phyloP scores from a whole-genome alignment of 2,329 filamentous ascomycete species.

The Alternaria ethzedia region DNA sequence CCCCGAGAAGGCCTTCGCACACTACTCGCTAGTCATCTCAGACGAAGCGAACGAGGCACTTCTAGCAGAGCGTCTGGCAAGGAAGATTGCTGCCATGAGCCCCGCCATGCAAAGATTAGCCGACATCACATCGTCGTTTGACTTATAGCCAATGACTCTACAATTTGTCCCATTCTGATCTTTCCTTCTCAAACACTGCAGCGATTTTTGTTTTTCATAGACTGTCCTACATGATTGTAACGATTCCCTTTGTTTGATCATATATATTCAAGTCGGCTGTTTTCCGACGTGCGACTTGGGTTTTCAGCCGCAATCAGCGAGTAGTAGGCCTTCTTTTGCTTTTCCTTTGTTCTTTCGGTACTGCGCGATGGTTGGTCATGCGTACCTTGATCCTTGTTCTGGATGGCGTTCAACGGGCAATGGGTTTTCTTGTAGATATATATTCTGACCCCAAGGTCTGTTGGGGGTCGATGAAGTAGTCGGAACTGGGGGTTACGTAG shows the following conservation, averaged over 20 bases:
- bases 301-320: conserved; percentile 1
- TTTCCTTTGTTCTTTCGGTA: conserved; percentile 6
- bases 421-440: conserved; percentile 15
- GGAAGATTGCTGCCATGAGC: conserved; percentile 44
- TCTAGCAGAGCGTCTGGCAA: conserved; percentile 43
- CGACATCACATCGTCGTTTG: conserved; percentile 45
- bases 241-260: conserved; percentile 39
- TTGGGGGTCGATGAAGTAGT: not conserved
- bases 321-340: conserved; percentile 2
- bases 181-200: conserved; percentile 1
- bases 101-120: conserved; percentile 42
- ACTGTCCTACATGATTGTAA: conserved; percentile 36
- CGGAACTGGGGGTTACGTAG: not conserved
- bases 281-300: conserved; percentile 14
- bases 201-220: conserved; percentile 22
- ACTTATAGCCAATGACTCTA: conserved; percentile 28
- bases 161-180: not conserved
- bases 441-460: conserved; percentile 2
- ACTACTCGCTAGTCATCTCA: conserved; percentile 69
- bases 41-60: conserved; percentile 52
- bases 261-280: conserved; percentile 18
- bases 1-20: conserved; percentile 68
- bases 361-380: not conserved
- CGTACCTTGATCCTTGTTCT: not conserved
- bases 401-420: conserved; percentile 7